Conservation (phyloP, 1,284 basidiomycete genomes). For the Ustilago sp. region DNA sequence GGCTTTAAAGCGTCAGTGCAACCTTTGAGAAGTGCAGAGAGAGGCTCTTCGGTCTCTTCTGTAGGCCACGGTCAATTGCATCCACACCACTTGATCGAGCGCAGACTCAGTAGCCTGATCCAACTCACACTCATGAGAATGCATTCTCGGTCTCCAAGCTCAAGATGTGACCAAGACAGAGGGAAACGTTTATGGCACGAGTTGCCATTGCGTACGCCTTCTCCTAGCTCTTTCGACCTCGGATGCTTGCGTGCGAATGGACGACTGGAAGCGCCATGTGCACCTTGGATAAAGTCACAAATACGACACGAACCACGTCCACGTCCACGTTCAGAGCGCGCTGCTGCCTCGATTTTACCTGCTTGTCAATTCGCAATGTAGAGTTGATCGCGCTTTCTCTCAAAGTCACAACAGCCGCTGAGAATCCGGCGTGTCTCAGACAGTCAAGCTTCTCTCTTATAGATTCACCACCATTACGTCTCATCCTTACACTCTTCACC, state of each 20-base stretch:
- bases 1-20: too few relatives aligned
- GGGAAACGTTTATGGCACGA: not conserved
- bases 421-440: conserved; percentile 24
- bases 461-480: not conserved
- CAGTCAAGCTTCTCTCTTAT: conserved; percentile 6
- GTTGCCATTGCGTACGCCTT: conserved; percentile 6
- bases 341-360: conserved; percentile 4
- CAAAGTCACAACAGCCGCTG: conserved; percentile 26
- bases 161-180: conserved; percentile 9
- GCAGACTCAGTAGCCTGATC: not conserved
- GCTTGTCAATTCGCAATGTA: conserved; percentile 5
- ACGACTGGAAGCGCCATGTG: not conserved
- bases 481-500: not conserved
- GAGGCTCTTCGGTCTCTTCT: too few relatives aligned
- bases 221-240: too few relatives aligned
- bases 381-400: conserved; percentile 9
- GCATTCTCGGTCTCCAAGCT: not conserved
- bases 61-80: too few relatives aligned
- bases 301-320: conserved; percentile 35
- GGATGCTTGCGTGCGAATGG: conserved; percentile 4
- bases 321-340: not conserved
- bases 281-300: conserved; percentile 19
- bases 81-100: too few relatives aligned
- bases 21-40: too few relatives aligned
- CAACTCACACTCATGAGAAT: not conserved